Percentiles rank a stretch among this genome's conserved stretches.
Conservation (phyloP, 805 yeast species). For the Cyberlindnera samutprakarnensis region DNA sequence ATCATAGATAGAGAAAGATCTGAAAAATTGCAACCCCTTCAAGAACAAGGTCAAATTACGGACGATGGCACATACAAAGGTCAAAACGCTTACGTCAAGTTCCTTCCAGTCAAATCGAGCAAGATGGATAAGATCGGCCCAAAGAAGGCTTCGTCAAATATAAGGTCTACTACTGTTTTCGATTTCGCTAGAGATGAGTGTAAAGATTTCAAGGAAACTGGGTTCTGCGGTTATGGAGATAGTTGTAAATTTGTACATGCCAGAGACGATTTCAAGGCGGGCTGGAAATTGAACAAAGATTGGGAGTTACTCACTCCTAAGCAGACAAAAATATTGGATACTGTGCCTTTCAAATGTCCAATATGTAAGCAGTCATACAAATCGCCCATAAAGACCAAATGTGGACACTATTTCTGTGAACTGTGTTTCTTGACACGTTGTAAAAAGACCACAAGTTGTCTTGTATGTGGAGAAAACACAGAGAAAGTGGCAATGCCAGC, state of each 20-base stretch:
- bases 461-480: slow-evolving; percentile 53
- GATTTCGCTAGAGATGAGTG: slow-evolving; percentile 95
- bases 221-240: slow-evolving; percentile 96
- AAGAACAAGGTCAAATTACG: slow-evolving; percentile 6
- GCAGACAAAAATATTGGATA: slow-evolving; percentile 21
- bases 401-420: slow-evolving; percentile 61
- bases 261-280: slow-evolving; percentile 75
- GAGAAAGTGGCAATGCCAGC: slow-evolving; percentile 54
- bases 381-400: slow-evolving; percentile 48
- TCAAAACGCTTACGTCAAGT: slow-evolving; percentile 17
- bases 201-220: slow-evolving; percentile 84
- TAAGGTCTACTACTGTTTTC: slow-evolving; percentile 58
- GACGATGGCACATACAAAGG: slow-evolving; percentile 25
- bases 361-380: slow-evolving; percentile 50
- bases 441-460: slow-evolving; percentile 39
- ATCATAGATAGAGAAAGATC: slow-evolving; percentile 12
- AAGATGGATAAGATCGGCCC: slow-evolving; percentile 28
- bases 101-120: slow-evolving; percentile 15
- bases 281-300: slow-evolving; percentile 58
- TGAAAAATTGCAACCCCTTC: slow-evolving; percentile 6
- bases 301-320: slow-evolving; percentile 44
- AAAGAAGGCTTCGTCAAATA: slow-evolving; percentile 34
- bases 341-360: slow-evolving; percentile 53
- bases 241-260: slow-evolving; percentile 91
- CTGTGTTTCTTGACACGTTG: slow-evolving; percentile 45